Percentiles rank a stretch among this genome's conserved stretches.
Evolutionary conservation across 768 basidiomycete species (phyloP).

Genomic region (Lentinus brumalis): DNA sequence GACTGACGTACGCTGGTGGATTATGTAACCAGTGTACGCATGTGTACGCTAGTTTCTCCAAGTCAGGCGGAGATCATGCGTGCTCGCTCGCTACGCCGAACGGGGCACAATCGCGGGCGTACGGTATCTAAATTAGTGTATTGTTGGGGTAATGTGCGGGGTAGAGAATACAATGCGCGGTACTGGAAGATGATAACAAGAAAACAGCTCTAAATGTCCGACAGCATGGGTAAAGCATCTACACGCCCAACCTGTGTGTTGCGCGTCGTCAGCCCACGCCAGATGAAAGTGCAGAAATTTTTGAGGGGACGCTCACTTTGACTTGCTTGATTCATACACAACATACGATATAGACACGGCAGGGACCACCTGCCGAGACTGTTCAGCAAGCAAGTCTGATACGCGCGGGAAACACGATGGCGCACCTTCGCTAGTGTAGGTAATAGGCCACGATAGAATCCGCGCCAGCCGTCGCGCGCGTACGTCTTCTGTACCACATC

Average conservation of each 20-base stretch:
- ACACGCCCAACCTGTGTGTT: conserved; percentile 52
- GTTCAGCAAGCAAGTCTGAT: conserved; percentile 14
- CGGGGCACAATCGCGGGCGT: neutral
- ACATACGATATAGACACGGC: conserved; percentile 97
- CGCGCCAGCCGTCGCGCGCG: conserved; percentile 86
- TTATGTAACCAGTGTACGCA: conserved; percentile 18
- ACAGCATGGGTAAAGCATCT: conserved; percentile 21
- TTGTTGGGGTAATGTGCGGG: conserved; percentile 15
- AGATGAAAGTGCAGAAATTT: neutral
- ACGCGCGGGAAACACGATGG: conserved; percentile 11
- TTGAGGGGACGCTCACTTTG: conserved; percentile 58
- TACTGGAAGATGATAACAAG: neutral
- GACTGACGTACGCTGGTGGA: neutral
- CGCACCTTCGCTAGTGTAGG: conserved; percentile 90
- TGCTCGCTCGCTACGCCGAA: neutral
- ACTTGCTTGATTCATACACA: conserved; percentile 87
- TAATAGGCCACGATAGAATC: conserved; percentile 90
- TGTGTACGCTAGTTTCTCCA: conserved; percentile 5
- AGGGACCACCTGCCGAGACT: conserved; percentile 72
- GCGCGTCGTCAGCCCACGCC: conserved; percentile 9
- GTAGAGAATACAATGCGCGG: conserved; percentile 25
- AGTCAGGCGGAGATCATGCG: neutral
- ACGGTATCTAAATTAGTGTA: conserved; percentile 12
- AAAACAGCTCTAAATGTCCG: conserved; percentile 11
- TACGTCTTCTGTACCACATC: conserved; percentile 85